Evolutionary conservation across 2,329 filamentous ascomycete genomes (phyloP), one percentile per base, ranked within the genome.

Genomic region (Pestalotiopsis sp.): DNA sequence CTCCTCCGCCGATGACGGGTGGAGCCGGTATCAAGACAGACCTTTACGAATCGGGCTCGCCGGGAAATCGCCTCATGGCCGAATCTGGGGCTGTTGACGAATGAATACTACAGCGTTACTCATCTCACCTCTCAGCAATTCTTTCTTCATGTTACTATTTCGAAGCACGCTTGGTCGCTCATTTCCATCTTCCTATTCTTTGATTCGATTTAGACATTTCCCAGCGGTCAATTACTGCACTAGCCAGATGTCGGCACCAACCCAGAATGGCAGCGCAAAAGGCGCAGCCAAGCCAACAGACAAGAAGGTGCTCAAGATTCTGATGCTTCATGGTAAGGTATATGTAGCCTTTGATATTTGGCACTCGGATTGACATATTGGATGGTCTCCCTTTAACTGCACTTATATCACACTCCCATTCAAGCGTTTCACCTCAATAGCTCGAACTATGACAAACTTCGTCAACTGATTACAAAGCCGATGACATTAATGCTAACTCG

Each of bases 291-390:
- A 77, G 68, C 68, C 75, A 4, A 78, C 78, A 66, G 78, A 74
- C 52, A 86, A 85, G 78, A 84, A 77, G 66, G 81, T 85, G 66
- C 73, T 90, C 68, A 93, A 90, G 79, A 90, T 94, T 70, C 83
- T 94, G 58, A 93, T 94, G 91, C 85, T 94, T 35, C 92, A 94
- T 75, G 92, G 88, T 89, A 78, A 66, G 80, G 73, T 30, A 52
- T 30, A 30, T 30, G 30, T 30, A 30, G 30, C 30, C 30, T 30
- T 30, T 30, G 2, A 30, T 30, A 30, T 9, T 30, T 30, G 30
- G 30, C 30, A 30, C 7, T 9, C 30, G 1, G 7, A 30, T 30
- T 30, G 7, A 9, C n/a, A n/a, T 7, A 30, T 2, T 9, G 30
- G 30, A 30, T 30, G 30, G 30, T 2, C 30, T 30, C 30, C 30